A percentile compares a stretch with the other conserved stretches of the same genome.
These are phyloP conservation scores for Melaleuca quinquenervia DNA, from an alignment of 345 rosid species.

Conservation along the genomic window DNA sequence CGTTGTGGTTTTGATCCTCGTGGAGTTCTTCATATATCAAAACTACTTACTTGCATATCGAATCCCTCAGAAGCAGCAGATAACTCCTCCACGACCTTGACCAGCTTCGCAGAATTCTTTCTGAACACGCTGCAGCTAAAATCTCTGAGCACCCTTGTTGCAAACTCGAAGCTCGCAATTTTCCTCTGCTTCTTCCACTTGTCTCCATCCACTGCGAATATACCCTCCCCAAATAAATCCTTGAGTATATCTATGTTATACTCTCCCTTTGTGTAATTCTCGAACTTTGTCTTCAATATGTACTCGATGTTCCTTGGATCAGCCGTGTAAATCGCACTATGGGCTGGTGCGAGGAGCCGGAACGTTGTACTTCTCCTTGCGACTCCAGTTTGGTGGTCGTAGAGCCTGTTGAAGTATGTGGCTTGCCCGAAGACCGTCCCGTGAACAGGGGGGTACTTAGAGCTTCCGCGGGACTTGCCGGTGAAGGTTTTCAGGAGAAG, in stretches of 20 bases:
- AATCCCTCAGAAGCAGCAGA: constrained; percentile 20
- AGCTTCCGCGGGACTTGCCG: constrained; percentile 37
- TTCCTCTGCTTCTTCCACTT: constrained; percentile 84
- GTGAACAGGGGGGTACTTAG: constrained; percentile 34
- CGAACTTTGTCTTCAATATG: constrained; percentile 41
- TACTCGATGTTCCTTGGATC: constrained; percentile 61
- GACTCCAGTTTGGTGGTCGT: constrained; percentile 41
- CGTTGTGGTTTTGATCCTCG: background rate
- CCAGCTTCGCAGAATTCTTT: constrained; percentile 39
- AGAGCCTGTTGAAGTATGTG: constrained; percentile 31
- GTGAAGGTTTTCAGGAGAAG: constrained; percentile 19
- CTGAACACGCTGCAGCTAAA: constrained; percentile 61
- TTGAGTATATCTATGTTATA: constrained; percentile 4
- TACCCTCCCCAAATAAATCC: constrained; percentile 72
- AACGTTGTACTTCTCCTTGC: constrained; percentile 37
- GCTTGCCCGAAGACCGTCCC: constrained; percentile 38
- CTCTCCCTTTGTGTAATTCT: constrained; percentile 36
- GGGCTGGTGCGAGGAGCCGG: constrained; percentile 34
- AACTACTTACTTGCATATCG: constrained; percentile 53
- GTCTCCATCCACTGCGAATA: constrained; percentile 62
- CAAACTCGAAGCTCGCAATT: constrained; percentile 68
- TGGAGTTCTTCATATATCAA: background rate
- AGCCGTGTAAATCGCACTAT: constrained; percentile 37
- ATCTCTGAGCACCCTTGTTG: constrained; percentile 56
- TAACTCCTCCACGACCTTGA: constrained; percentile 11